These are phyloP conservation scores for Trypanosoma platydactyli DNA, from an alignment of 208 protist genomes.

Conservation along the genomic window DNA sequence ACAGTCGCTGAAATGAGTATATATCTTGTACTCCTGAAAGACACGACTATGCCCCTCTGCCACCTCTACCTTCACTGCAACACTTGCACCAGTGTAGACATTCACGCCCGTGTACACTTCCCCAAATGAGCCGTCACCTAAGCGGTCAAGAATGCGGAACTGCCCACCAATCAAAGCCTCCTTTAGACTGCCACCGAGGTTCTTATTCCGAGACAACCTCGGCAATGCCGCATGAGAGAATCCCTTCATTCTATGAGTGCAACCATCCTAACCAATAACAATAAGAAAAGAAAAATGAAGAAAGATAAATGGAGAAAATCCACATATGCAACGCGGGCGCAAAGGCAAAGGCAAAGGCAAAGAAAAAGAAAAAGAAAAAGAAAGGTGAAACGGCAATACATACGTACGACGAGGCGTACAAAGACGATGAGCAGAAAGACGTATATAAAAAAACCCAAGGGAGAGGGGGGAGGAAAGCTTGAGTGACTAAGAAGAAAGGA, in stretches of 20 bases:
- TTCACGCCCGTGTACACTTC: constrained; percentile 94
- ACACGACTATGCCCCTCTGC: constrained; percentile 51
- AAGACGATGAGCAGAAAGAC: too few relatives aligned
- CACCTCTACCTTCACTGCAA: constrained; percentile 90
- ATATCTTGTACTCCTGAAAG: constrained; percentile 74
- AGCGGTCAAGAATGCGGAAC: constrained; percentile 92
- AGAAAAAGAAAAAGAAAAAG: constrained; percentile 12
- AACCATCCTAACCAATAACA: constrained; percentile 1
- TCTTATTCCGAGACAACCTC: background rate
- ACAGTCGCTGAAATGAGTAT: constrained; percentile 67
- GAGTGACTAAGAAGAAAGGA: background rate
- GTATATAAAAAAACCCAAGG: too few relatives aligned
- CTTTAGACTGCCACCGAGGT: constrained; percentile 9
- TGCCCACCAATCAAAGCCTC: constrained; percentile 88
- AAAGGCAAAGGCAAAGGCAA: background rate
- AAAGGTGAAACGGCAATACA: constrained; percentile 20
- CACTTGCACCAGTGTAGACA: constrained; percentile 44
- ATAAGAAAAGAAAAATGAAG: background rate
- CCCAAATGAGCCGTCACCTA: constrained; percentile 97
- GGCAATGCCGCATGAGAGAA: background rate
- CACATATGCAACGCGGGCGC: too few relatives aligned
- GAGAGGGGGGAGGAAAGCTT: background rate
- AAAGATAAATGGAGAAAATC: too few relatives aligned
- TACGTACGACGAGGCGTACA: too few relatives aligned
- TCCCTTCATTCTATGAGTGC: background rate